Conservation (phyloP, 768 basidiomycete genomes). For the Myochromella boudieri region DNA sequence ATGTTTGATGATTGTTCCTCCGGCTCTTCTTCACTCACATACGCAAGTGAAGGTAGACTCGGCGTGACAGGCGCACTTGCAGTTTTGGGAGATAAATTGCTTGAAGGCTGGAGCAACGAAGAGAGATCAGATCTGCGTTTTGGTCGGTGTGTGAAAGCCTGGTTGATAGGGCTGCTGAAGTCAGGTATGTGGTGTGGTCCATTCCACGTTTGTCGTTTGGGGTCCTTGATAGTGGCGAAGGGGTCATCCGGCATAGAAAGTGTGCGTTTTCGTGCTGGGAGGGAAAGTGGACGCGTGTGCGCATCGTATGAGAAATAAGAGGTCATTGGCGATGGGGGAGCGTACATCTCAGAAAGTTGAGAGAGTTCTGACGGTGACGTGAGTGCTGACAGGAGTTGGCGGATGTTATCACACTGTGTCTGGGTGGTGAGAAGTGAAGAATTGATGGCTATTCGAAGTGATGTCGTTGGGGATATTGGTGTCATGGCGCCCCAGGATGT, state of each 20-base stretch:
- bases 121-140: slow-evolving; percentile 58
- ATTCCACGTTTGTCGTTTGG: slow-evolving; percentile 77
- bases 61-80: slow-evolving; percentile 39
- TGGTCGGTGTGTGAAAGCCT: slow-evolving; percentile 42
- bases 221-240: slow-evolving; percentile 20
- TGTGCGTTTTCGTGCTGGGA: slow-evolving; percentile 32
- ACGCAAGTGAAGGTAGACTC: slow-evolving; percentile 9
- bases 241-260: slow-evolving; percentile 23
- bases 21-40: slow-evolving; percentile 29
- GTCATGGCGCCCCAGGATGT: slow-evolving; percentile 40
- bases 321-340: slow-evolving; percentile 62
- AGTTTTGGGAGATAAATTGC: slow-evolving; percentile 19
- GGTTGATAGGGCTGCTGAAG: slow-evolving; percentile 45
- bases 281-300: slow-evolving; percentile 39
- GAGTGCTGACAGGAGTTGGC: slow-evolving; percentile 74
- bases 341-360: slow-evolving; percentile 87
- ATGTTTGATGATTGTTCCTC: slow-evolving; percentile 16
- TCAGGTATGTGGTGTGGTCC: slow-evolving; percentile 58
- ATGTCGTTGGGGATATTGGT: slow-evolving; percentile 49
- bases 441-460: slow-evolving; percentile 70
- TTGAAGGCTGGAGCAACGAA: slow-evolving; percentile 36
- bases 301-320: slow-evolving; percentile 10
- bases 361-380: slow-evolving; percentile 70
- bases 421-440: slow-evolving; percentile 76
- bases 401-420: slow-evolving; percentile 79